These are phyloP conservation scores for Hapsidospora chrysogenum DNA, from an alignment of 495 filamentous ascomycete species.

Conservation along the genomic window DNA sequence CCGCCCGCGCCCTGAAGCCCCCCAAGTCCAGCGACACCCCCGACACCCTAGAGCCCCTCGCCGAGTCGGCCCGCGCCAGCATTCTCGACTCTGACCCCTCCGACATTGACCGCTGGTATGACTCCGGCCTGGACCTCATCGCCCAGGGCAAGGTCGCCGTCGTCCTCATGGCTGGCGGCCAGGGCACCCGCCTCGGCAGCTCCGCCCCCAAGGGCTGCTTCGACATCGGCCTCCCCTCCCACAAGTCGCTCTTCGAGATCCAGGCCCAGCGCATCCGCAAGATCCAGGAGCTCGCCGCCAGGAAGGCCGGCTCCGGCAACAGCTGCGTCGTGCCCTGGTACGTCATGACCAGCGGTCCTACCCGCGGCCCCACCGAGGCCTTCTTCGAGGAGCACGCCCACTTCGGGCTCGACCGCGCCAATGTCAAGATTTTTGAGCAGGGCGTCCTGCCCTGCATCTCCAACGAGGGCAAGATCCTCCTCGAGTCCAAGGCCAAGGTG, in stretches of 20 bases:
- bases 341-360: constrained; percentile 99
- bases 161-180: constrained; percentile 91
- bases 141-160: constrained; percentile 83
- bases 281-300: constrained; percentile 67
- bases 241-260: constrained; percentile 93
- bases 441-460: constrained; percentile 93
- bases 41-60: constrained; percentile 63
- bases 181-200: constrained; percentile 89
- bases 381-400: constrained; percentile 84
- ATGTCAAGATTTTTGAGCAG: constrained; percentile 92
- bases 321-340: constrained; percentile 86
- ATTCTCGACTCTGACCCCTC: constrained; percentile 75
- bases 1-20: constrained; percentile 55
- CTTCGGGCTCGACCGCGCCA: constrained; percentile 73
- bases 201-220: constrained; percentile 93
- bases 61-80: constrained; percentile 73
- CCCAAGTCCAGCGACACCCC: constrained; percentile 11
- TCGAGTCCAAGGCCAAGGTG: constrained; percentile 81
- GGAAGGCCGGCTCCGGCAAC: constrained; percentile 40
- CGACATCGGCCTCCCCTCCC: constrained; percentile 80
- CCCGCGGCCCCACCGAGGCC: constrained; percentile 72
- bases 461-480: constrained; percentile 91
- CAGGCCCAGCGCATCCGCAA: constrained; percentile 86
- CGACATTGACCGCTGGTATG: constrained; percentile 72
- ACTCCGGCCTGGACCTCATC: constrained; percentile 70